A percentile compares a stretch with the other conserved stretches of the same genome.
Conservation (phyloP, 1,284 basidiomycete genomes). For the Boletellus deceptivus region DNA sequence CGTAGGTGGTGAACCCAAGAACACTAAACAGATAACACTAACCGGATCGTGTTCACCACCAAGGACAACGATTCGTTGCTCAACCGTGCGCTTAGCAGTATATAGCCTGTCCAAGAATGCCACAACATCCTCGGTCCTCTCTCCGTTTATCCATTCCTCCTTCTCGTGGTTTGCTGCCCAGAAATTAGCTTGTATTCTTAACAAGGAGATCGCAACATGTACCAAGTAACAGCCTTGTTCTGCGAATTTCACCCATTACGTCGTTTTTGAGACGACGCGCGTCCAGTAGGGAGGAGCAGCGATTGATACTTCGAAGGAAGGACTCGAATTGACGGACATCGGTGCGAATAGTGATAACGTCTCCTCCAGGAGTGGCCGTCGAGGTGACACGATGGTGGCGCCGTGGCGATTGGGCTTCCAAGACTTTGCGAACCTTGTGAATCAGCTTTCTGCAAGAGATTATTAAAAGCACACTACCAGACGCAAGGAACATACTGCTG, state of each 20-base stretch:
- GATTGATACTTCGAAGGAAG: conserved; percentile 82
- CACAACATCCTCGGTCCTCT: conserved; percentile 79
- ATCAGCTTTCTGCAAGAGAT: conserved; percentile 62
- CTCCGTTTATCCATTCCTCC: conserved; percentile 80
- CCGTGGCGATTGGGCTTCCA: conserved; percentile 74
- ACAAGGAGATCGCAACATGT: conserved; percentile 4
- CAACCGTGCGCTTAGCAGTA: conserved; percentile 82
- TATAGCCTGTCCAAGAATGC: conserved; percentile 88
- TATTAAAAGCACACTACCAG: conserved; percentile 3
- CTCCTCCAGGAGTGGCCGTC: conserved; percentile 44
- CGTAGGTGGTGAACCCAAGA: conserved; percentile 2
- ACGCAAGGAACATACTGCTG: conserved; percentile 67
- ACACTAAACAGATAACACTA: conserved; percentile 16
- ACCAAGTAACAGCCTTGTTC: conserved; percentile 73
- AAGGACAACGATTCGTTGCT: conserved; percentile 78
- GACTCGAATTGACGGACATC: conserved; percentile 83
- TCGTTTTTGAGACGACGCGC: conserved; percentile 90
- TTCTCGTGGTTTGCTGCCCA: conserved; percentile 73
- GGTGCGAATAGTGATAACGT: conserved; percentile 74
- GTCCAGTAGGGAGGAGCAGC: conserved; percentile 80
- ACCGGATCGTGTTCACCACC: conserved; percentile 70
- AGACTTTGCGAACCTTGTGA: conserved; percentile 77
- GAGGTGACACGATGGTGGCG: conserved; percentile 42
- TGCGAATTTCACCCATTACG: conserved; percentile 81
- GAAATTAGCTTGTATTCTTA: conserved; percentile 8